Conservation (phyloP, 192 early-diverging fungal species). For the Helicostylum pulchrum region DNA sequence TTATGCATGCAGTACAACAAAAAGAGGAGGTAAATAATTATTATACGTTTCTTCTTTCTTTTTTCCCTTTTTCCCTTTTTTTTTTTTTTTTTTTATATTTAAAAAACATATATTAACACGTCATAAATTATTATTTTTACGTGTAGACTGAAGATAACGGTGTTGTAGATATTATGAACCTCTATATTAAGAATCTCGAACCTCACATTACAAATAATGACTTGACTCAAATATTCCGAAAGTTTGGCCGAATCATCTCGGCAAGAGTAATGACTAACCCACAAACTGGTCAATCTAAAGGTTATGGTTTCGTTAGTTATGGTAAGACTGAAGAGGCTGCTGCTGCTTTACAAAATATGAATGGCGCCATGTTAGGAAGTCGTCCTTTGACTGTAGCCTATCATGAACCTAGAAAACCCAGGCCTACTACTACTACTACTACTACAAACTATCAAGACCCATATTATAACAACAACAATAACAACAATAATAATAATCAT, state of each 20-base stretch:
- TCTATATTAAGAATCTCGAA: conserved; percentile 98
- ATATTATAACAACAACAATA: too few relatives aligned
- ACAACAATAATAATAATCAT: neutral
- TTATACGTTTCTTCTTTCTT: conserved; percentile 3
- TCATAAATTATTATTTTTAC: neutral
- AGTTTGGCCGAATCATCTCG: conserved; percentile 85
- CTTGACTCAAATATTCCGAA: conserved; percentile 84
- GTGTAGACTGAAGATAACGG: conserved; percentile 11
- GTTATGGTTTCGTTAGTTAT: conserved; percentile 96
- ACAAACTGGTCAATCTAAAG: conserved; percentile 71
- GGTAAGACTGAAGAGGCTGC: conserved; percentile 85
- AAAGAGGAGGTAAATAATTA: conserved; percentile 10
- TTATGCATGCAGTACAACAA: neutral
- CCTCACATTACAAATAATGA: conserved; percentile 88
- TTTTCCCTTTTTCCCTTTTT: neutral
- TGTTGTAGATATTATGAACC: conserved; percentile 61
- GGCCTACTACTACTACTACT: conserved; percentile 26
- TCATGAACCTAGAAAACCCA: conserved; percentile 88
- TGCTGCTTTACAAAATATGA: conserved; percentile 88
- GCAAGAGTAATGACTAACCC: conserved; percentile 86
- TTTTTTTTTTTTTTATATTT: neutral
- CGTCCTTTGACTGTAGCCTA: conserved; percentile 91
- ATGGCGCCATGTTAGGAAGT: conserved; percentile 71
- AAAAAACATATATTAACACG: neutral
- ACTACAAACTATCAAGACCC: neutral